A percentile compares a stretch with the other conserved stretches of the same genome.
Evolutionary conservation across 768 basidiomycete genomes (phyloP).

Genomic region (Leccinum boreale): DNA sequence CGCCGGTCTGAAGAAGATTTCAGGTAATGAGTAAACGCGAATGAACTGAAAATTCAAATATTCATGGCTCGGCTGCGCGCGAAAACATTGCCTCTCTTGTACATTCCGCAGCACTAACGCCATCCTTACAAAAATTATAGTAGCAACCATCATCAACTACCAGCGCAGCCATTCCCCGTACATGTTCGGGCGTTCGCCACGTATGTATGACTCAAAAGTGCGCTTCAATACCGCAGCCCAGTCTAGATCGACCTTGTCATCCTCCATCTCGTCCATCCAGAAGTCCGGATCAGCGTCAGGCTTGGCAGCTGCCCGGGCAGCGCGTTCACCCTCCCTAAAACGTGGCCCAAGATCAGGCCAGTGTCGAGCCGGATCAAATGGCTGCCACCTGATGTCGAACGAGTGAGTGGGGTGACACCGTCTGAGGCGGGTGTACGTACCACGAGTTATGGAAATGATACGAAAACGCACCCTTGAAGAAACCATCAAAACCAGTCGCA

Average conservation of each 20-base stretch:
- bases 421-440: slow-evolving; percentile 35
- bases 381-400: slow-evolving; percentile 72
- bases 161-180: slow-evolving; percentile 70
- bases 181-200: slow-evolving; percentile 89
- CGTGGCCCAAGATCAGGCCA: slow-evolving; percentile 85
- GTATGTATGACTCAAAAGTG: slow-evolving; percentile 88
- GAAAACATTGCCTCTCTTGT: slow-evolving; percentile 27
- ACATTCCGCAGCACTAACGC: slow-evolving; percentile 22
- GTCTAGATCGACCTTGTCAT: slow-evolving; percentile 72
- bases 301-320: slow-evolving; percentile 43
- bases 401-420: not conserved
- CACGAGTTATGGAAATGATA: slow-evolving; percentile 96
- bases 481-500: slow-evolving; percentile 83
- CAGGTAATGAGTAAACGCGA: slow-evolving; percentile 3
- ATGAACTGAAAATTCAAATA: slow-evolving; percentile 17
- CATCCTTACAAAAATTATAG: not conserved
- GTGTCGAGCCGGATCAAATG: slow-evolving; percentile 84
- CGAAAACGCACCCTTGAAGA: slow-evolving; percentile 90
- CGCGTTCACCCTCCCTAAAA: slow-evolving; percentile 72
- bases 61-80: slow-evolving; percentile 5
- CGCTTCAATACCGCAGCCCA: slow-evolving; percentile 91
- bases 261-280: slow-evolving; percentile 24
- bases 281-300: slow-evolving; percentile 19
- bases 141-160: slow-evolving; percentile 4
- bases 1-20: slow-evolving; percentile 17